Conservation (phyloP, 495 filamentous ascomycete species). For the Sporormia fimetaria region DNA sequence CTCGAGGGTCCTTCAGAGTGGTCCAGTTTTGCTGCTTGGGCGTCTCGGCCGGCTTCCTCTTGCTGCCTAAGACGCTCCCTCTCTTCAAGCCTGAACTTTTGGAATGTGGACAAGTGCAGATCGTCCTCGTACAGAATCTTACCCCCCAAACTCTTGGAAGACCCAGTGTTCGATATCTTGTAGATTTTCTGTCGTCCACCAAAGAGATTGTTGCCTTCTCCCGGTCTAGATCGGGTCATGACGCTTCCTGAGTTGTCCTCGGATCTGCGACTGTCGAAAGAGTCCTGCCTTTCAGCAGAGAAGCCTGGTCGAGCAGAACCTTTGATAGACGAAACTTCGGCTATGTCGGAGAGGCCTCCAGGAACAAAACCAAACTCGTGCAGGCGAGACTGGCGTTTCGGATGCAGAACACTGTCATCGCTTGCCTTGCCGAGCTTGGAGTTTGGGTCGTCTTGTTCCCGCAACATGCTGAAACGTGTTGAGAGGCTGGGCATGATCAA, state of each 20-base stretch:
- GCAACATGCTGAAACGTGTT: conserved; percentile 89
- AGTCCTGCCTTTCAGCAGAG: conserved; percentile 39
- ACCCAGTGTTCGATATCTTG: conserved; percentile 54
- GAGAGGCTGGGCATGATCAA: conserved; percentile 90
- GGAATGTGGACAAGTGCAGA: conserved; percentile 67
- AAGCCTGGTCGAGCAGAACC: conserved; percentile 52
- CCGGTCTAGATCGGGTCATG: conserved; percentile 72
- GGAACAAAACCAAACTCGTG: conserved; percentile 40
- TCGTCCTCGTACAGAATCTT: conserved; percentile 78
- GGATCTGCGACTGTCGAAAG: conserved; percentile 49
- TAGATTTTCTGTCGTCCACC: conserved; percentile 94
- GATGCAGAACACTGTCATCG: conserved; percentile 82
- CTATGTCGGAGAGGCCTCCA: conserved; percentile 65
- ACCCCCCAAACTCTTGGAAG: conserved; percentile 41
- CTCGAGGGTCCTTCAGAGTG: conserved; percentile 34
- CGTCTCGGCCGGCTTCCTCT: conserved; percentile 36
- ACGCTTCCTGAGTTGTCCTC: conserved; percentile 67
- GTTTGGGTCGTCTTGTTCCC: conserved; percentile 82
- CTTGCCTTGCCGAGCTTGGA: conserved; percentile 85
- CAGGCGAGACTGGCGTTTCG: conserved; percentile 64
- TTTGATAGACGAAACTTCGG: conserved; percentile 72
- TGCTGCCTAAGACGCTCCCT: conserved; percentile 35
- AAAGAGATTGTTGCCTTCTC: conserved; percentile 88
- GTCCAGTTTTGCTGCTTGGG: conserved; percentile 28
- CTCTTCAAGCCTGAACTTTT: conserved; percentile 55